Percentiles rank a stretch among this genome's conserved stretches.
phyloP scores from a whole-genome alignment of 1,139 yeast genomes.

The Geotrichum restrictum region DNA sequence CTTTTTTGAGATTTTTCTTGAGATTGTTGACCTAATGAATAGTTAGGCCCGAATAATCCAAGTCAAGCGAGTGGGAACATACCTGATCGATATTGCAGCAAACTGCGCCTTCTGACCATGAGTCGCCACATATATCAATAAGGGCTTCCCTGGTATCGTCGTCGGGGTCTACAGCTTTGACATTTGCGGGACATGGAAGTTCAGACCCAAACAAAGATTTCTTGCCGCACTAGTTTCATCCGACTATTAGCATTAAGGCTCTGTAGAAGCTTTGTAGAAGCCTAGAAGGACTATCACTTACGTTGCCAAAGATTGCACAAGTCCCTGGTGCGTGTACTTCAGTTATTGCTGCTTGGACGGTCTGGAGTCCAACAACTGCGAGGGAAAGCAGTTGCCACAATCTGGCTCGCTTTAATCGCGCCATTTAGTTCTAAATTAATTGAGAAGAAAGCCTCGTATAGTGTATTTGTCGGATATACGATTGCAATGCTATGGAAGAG shows the following conservation, averaged over 20 bases:
- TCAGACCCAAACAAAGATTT: conserved; percentile 71
- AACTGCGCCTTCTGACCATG: conserved; percentile 48
- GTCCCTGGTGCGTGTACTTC: conserved; percentile 35
- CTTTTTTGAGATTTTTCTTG: conserved; percentile 59
- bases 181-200: conserved; percentile 69
- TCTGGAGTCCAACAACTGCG: background rate
- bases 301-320: conserved; percentile 53
- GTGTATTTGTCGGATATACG: too few species aligned
- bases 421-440: background rate
- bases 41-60: background rate
- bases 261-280: background rate
- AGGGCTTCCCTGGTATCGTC: conserved; percentile 48
- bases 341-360: conserved; percentile 13
- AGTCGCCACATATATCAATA: conserved; percentile 64
- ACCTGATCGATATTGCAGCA: conserved; percentile 59
- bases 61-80: background rate
- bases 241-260: conserved; percentile 1
- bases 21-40: conserved; percentile 37
- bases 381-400: conserved; percentile 5
- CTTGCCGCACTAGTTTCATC: conserved; percentile 64
- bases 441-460: background rate
- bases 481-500: too few species aligned
- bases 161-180: conserved; percentile 47
- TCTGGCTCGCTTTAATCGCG: background rate
- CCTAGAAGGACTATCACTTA: conserved; percentile 25